phyloP scores from a whole-genome alignment of 805 yeast genomes.

The Starmerella powellii region DNA sequence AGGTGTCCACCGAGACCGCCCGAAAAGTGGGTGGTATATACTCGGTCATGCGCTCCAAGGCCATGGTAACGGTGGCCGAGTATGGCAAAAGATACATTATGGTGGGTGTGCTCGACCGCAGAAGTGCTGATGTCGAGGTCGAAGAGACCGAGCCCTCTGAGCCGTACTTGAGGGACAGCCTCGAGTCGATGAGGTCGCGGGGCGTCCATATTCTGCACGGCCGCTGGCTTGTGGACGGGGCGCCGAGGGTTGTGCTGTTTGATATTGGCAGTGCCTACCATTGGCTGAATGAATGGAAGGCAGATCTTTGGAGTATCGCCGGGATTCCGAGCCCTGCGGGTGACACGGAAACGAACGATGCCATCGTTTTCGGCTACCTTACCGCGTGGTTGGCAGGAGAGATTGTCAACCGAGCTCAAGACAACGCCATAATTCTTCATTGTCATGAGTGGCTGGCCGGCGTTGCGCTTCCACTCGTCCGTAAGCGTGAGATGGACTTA shows the following conservation, averaged over 20 bases:
- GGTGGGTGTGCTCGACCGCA: constrained; percentile 73
- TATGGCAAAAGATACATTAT: constrained; percentile 76
- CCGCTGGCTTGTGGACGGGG: constrained; percentile 95
- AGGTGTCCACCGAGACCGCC: constrained; percentile 95
- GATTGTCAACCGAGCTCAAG: constrained; percentile 67
- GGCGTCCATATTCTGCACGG: constrained; percentile 82
- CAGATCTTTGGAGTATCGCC: constrained; percentile 80
- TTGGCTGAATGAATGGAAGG: constrained; percentile 81
- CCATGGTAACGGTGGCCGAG: constrained; percentile 91
- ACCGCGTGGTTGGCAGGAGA: constrained; percentile 98
- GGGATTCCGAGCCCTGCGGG: constrained; percentile 90
- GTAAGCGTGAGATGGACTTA: constrained; percentile 82
- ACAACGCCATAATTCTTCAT: constrained; percentile 83
- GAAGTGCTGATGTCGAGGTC: constrained; percentile 62
- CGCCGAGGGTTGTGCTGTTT: constrained; percentile 83
- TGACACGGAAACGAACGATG: constrained; percentile 82
- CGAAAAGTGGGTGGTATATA: constrained; percentile 96
- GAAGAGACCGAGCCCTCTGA: constrained; percentile 48
- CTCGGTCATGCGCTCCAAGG: constrained; percentile 90
- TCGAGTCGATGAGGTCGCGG: constrained; percentile 67
- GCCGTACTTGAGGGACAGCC: constrained; percentile 42
- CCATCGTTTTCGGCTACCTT: constrained; percentile 79
- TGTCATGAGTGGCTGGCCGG: constrained; percentile 99
- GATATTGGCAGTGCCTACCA: constrained; percentile 64
- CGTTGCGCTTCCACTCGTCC: constrained; percentile 81